Evolutionary conservation across 2,329 filamentous ascomycete species (phyloP).

Genomic region (Hypoxylon sp.): DNA sequence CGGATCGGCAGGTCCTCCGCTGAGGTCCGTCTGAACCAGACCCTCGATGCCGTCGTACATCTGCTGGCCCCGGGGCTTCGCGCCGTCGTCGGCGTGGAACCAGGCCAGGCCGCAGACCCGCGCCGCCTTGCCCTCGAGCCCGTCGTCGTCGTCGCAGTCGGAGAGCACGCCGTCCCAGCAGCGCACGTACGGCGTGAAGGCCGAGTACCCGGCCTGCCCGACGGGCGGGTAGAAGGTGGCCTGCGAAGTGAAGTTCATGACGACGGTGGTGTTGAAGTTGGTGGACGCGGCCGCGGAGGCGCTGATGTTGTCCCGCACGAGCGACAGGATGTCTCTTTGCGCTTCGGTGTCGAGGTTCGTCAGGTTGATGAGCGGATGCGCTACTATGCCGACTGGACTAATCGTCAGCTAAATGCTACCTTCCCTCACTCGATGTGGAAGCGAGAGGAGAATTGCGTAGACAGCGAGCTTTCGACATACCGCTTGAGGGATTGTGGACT

Average conservation of each 20-base stretch:
- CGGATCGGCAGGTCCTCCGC: not conserved
- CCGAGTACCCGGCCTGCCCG: slow-evolving; percentile 7
- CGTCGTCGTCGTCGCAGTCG: slow-evolving; percentile 23
- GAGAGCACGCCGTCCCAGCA: slow-evolving; percentile 24
- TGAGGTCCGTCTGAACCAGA: not conserved
- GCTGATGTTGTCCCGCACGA: not conserved
- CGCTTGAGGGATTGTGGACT: not conserved
- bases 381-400: slow-evolving; percentile 18
- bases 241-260: slow-evolving; percentile 21
- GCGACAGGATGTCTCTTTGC: slow-evolving; percentile 8
- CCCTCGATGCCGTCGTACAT: slow-evolving; percentile 6
- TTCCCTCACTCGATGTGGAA: not conserved
- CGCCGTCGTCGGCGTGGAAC: not conserved
- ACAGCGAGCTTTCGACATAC: slow-evolving; percentile 5
- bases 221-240: not conserved
- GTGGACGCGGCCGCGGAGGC: not conserved
- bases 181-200: slow-evolving; percentile 14
- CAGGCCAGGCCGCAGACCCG: slow-evolving; percentile 17
- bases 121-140: slow-evolving; percentile 13
- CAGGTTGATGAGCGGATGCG: slow-evolving; percentile 11
- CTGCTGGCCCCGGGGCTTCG: slow-evolving; percentile 1
- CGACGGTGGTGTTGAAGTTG: slow-evolving; percentile 23
- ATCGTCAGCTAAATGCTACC: not conserved
- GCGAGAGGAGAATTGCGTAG: not conserved
- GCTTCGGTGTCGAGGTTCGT: not conserved